Conservation (phyloP, 495 filamentous ascomycete species). For the Penicillium mononematosum region DNA sequence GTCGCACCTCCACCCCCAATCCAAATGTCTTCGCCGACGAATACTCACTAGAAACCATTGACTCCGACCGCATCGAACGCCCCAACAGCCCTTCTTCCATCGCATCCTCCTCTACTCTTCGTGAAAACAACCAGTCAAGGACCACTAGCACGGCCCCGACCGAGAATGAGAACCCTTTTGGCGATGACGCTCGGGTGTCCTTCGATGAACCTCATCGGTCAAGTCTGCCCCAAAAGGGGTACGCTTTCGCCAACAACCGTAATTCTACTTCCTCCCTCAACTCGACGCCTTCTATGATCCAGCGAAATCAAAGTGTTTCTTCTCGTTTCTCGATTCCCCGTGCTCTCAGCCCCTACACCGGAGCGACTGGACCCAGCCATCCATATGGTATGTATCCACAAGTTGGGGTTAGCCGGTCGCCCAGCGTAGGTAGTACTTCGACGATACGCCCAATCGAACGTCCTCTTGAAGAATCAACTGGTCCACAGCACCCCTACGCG, state of each 20-base stretch:
- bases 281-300: conserved; percentile 33
- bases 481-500: conserved; percentile 84
- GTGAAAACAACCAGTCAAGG: conserved; percentile 31
- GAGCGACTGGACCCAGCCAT: conserved; percentile 55
- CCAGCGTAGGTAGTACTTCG: conserved; percentile 64
- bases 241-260: conserved; percentile 33
- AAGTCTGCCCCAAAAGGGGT: conserved; percentile 43
- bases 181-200: conserved; percentile 41
- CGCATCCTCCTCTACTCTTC: conserved; percentile 38
- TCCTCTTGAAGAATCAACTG: conserved; percentile 59
- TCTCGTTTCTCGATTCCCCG: conserved; percentile 47
- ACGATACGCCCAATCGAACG: conserved; percentile 56
- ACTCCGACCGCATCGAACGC: conserved; percentile 37
- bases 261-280: conserved; percentile 36
- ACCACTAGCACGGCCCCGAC: conserved; percentile 26
- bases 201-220: conserved; percentile 40
- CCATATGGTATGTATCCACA: conserved; percentile 58
- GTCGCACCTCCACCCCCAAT: conserved; percentile 43
- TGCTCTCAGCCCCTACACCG: conserved; percentile 53
- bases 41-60: conserved; percentile 48
- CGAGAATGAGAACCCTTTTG: conserved; percentile 45
- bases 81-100: conserved; percentile 38
- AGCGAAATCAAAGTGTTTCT: conserved; percentile 44
- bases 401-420: conserved; percentile 55
- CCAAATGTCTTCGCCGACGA: conserved; percentile 56